Percentiles rank a stretch among this genome's conserved stretches.
Evolutionary conservation across 345 rosid genomes (phyloP).

Genomic region (Kernera saxatilis): DNA sequence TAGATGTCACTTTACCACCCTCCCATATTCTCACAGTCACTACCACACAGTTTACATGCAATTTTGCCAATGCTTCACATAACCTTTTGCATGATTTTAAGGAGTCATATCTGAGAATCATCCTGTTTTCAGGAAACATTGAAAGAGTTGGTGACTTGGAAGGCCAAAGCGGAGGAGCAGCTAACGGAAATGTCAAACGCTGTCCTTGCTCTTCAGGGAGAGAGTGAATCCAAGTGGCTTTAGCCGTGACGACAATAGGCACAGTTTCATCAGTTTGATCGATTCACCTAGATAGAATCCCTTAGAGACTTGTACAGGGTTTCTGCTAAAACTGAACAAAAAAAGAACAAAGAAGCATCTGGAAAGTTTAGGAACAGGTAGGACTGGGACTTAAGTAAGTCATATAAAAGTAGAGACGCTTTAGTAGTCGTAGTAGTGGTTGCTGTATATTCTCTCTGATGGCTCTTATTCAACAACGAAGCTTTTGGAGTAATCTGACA

Average conservation of each 20-base stretch:
- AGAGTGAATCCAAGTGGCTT: constrained; percentile 29
- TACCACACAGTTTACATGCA: background rate
- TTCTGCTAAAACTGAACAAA: constrained; percentile 6
- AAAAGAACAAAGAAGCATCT: constrained; percentile 12
- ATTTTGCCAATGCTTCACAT: background rate
- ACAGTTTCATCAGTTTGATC: constrained; percentile 7
- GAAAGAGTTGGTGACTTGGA: constrained; percentile 76
- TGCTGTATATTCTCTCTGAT: constrained; percentile 18
- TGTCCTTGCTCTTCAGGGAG: constrained; percentile 44
- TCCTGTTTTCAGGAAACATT: constrained; percentile 48
- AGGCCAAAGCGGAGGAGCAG: constrained; percentile 72
- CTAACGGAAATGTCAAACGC: constrained; percentile 53
- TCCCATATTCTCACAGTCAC: background rate
- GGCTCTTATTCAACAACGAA: background rate
- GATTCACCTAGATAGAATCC: constrained; percentile 28
- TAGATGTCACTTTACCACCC: background rate
- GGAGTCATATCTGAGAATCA: too few species aligned
- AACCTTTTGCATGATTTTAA: background rate
- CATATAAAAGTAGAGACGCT: background rate
- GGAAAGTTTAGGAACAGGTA: constrained; percentile 26
- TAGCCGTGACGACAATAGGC: constrained; percentile 15
- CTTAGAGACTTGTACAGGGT: constrained; percentile 32
- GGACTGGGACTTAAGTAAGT: background rate
- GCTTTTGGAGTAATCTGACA: background rate
- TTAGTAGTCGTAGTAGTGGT: background rate